Evolutionary conservation across 345 rosid genomes (phyloP).

Genomic region (Gossypium stocksii): DNA sequence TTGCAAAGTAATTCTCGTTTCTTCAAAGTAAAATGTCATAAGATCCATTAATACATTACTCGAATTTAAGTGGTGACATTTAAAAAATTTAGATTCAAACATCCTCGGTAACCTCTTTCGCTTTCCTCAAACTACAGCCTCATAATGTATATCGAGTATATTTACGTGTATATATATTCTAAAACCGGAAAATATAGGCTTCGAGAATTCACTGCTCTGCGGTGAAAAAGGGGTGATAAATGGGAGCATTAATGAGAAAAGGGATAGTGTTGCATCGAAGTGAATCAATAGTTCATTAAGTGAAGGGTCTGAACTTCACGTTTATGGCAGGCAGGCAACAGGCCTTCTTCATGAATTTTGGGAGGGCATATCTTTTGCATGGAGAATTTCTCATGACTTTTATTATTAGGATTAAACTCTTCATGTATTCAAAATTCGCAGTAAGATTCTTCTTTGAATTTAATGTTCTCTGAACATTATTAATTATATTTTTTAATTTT

Average conservation of each 20-base stretch:
- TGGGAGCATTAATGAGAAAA: not conserved
- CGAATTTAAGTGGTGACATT: too few relatives aligned
- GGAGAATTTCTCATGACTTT: not conserved
- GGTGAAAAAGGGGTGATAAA: not conserved
- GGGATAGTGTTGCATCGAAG: not conserved
- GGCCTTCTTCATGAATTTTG: not conserved
- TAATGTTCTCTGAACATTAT: not conserved
- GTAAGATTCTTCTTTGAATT: not conserved
- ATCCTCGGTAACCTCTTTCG: too few relatives aligned
- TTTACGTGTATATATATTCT: too few relatives aligned
- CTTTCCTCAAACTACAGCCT: not conserved
- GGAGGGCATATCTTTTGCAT: not conserved
- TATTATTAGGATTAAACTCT: not conserved
- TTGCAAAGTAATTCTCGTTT: too few relatives aligned
- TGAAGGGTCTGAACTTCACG: constrained; percentile 23
- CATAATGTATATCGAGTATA: not conserved
- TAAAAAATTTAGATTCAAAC: too few relatives aligned
- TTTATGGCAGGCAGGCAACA: constrained; percentile 16
- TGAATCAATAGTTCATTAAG: constrained; percentile 14
- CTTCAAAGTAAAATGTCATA: too few relatives aligned
- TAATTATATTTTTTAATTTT: not conserved
- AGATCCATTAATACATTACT: too few relatives aligned
- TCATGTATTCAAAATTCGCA: not conserved
- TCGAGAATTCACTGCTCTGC: not conserved
- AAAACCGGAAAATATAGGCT: not conserved